Evolutionary conservation across 345 rosid species (phyloP).

Genomic region (Theobroma cacao): DNA sequence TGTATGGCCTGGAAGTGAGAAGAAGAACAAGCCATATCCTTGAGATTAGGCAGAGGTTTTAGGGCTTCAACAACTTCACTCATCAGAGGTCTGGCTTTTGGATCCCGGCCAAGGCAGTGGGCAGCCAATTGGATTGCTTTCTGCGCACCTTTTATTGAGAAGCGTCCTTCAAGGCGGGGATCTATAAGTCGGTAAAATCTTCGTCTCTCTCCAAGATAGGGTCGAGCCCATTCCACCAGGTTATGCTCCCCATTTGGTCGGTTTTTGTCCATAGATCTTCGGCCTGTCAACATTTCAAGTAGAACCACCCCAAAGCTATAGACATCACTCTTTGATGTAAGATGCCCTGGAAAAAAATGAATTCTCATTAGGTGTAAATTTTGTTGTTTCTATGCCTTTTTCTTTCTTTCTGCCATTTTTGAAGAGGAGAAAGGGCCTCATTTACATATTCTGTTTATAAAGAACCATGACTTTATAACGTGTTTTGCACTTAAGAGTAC

Average conservation of each 20-base stretch:
- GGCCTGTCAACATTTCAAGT: conserved; percentile 51
- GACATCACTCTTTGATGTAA: conserved; percentile 50
- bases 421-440: neutral
- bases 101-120: conserved; percentile 36
- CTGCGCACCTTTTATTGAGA: conserved; percentile 37
- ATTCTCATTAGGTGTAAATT: neutral
- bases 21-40: conserved; percentile 36
- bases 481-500: neutral
- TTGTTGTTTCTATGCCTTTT: neutral
- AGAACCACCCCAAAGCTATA: conserved; percentile 57
- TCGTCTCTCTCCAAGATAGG: conserved; percentile 37
- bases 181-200: conserved; percentile 41
- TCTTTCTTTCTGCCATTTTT: neutral
- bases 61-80: conserved; percentile 41
- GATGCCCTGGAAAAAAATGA: conserved; percentile 36
- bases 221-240: conserved; percentile 57
- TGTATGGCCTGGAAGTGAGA: conserved; percentile 29
- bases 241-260: conserved; percentile 51
- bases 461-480: neutral
- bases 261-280: conserved; percentile 49
- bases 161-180: conserved; percentile 43
- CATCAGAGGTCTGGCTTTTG: conserved; percentile 49
- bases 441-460: neutral
- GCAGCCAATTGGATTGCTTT: conserved; percentile 38
- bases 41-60: conserved; percentile 36